These are phyloP conservation scores for Cudoniella acicularis DNA, from an alignment of 495 filamentous ascomycete species.

Conservation along the genomic window DNA sequence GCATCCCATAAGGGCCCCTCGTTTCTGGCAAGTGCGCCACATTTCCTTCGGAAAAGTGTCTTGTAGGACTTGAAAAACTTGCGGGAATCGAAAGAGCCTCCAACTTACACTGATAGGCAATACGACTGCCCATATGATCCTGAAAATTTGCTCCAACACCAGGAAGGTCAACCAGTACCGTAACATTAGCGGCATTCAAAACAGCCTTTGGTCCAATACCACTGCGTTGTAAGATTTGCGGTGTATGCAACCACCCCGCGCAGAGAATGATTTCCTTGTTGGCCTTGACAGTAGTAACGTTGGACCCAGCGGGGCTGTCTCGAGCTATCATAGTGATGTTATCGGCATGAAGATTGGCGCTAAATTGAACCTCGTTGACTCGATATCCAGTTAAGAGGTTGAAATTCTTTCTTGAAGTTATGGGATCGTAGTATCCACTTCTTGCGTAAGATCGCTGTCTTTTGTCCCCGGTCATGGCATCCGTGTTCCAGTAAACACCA, in stretches of 20 bases:
- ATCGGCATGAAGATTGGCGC: slow-evolving; percentile 23
- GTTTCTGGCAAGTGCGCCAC: no score
- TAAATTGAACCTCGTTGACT: slow-evolving; percentile 23
- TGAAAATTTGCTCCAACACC: slow-evolving; percentile 71
- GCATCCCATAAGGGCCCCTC: no score
- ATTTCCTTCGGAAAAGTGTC: not conserved
- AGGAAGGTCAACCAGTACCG: slow-evolving; percentile 63
- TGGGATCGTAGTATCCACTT: not conserved
- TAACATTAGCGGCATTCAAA: slow-evolving; percentile 57
- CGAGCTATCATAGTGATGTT: slow-evolving; percentile 16
- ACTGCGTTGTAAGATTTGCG: slow-evolving; percentile 64
- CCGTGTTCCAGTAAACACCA: not conserved
- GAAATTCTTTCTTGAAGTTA: not conserved
- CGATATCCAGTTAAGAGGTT: not conserved
- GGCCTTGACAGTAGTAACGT: slow-evolving; percentile 32
- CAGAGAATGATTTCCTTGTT: slow-evolving; percentile 48
- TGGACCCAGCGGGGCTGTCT: not conserved
- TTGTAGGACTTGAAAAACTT: not conserved
- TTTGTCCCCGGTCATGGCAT: not conserved
- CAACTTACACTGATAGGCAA: slow-evolving; percentile 14
- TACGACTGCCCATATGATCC: slow-evolving; percentile 12
- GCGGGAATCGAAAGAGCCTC: not conserved
- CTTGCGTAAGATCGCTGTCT: not conserved
- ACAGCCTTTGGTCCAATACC: slow-evolving; percentile 65
- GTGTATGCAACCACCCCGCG: slow-evolving; percentile 50